Conservation (phyloP, 2,329 filamentous ascomycete species). For the Hymenoscyphus infarciens region DNA sequence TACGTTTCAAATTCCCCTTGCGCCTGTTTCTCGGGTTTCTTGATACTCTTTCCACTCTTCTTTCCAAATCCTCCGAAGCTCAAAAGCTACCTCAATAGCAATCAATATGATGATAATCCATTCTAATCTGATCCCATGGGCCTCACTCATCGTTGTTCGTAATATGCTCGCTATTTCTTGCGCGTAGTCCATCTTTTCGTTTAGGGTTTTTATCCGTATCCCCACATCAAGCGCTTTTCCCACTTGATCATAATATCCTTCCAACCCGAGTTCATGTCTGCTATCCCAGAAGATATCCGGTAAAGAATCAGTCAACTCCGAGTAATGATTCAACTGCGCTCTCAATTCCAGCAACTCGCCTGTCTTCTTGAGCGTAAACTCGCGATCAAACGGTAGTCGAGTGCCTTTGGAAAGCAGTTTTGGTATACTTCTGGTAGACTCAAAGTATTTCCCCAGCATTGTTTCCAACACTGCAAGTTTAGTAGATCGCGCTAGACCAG, state of each 20-base stretch:
- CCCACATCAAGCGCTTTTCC: slow-evolving; percentile 87
- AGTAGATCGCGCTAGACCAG: slow-evolving; percentile 84
- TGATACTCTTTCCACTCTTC: slow-evolving; percentile 34
- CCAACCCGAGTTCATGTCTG: slow-evolving; percentile 80
- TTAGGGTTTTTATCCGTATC: slow-evolving; percentile 83
- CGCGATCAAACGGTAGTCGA: slow-evolving; percentile 60
- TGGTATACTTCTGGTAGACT: slow-evolving; percentile 79
- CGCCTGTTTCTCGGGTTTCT: slow-evolving; percentile 14
- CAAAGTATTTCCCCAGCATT: slow-evolving; percentile 77
- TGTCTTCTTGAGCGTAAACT: slow-evolving; percentile 87
- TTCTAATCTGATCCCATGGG: slow-evolving; percentile 82
- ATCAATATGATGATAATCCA: slow-evolving; percentile 97
- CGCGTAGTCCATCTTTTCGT: slow-evolving; percentile 97
- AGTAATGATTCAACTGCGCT: slow-evolving; percentile 93
- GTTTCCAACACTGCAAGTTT: slow-evolving; percentile 91
- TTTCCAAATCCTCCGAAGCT: slow-evolving; percentile 57
- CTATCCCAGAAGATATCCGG: slow-evolving; percentile 98
- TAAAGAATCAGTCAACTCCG: slow-evolving; percentile 88
- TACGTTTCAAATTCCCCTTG: background rate
- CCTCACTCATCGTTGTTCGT: slow-evolving; percentile 83
- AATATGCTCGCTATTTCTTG: slow-evolving; percentile 90
- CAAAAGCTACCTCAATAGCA: slow-evolving; percentile 85
- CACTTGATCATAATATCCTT: slow-evolving; percentile 93
- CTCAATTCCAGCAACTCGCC: slow-evolving; percentile 86
- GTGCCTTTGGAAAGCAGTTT: slow-evolving; percentile 68